Base-by-base conservation (phyloP, 129 eudicot genomes). In the Daucus carota region DNA sequence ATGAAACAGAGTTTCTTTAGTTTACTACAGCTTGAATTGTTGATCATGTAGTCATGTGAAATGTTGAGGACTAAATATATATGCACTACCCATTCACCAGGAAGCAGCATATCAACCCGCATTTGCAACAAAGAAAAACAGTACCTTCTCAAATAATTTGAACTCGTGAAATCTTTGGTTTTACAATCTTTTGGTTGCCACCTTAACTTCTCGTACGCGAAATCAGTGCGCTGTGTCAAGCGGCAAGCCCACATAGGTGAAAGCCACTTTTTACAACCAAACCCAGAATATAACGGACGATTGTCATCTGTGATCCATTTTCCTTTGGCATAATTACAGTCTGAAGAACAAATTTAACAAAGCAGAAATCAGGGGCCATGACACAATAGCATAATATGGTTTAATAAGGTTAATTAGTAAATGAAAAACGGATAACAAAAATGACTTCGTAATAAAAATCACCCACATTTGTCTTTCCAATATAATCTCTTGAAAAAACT, bases 171-270 rank as follows among this genome's bases (percentile, higher is more conserved):
- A 16, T 89, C 80, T 57, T 87, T 84, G 88, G 89, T 85, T 66
- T 79, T 84, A 79, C 98, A 94, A 77, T 91, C 89, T 77, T 91
- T 83, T 72, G 98, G 98, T 47, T 81, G 88, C 98, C 98, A 94
- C 59, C 87, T 89, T 73, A 91, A 81, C 80, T 89, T 86, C 82
- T 94, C 98, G 29, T 85, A 94, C 24, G 80, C 92, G 76, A 94
- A 94, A 85, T 91, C 97, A 31, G 84, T 86, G 11, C 98, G 92
- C 67, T 91, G 96, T 0, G 92, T 91, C 79, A 91, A 69, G 77
- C 93, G 96, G 57, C 98, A 94, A 62, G 97, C 93, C 98, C 98
- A 94, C 98, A 91, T 94, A 31, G 84, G 81, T 20, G 98, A 91
- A 79, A 94, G 79, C 98, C 98, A 94, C 74, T 83, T 88, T 79